Conservation (phyloP, 2,329 filamentous ascomycete genomes). For the Diplodia sapinea region DNA sequence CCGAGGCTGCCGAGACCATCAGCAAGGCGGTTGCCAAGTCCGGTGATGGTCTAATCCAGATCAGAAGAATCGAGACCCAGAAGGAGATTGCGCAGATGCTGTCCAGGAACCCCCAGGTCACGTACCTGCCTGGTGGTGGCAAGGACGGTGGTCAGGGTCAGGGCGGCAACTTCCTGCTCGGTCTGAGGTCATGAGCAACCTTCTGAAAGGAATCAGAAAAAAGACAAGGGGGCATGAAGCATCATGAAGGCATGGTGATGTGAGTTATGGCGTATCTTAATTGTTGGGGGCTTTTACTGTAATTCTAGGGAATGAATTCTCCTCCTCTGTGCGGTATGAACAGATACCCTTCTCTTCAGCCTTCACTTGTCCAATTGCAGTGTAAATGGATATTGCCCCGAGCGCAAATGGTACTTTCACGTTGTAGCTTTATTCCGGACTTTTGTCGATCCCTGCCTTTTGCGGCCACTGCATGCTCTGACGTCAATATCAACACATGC, state of each 20-base stretch:
- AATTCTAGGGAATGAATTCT: conserved; percentile 44
- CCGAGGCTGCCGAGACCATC: conserved; percentile 95
- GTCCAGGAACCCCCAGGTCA: conserved; percentile 90
- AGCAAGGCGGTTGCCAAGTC: conserved; percentile 90
- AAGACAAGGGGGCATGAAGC: not conserved
- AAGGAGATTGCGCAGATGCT: conserved; percentile 93
- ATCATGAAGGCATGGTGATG: conserved; percentile 37
- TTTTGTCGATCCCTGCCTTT: conserved; percentile 7
- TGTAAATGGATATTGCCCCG: not conserved
- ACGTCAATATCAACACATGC: conserved; percentile 21
- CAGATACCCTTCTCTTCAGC: conserved; percentile 13
- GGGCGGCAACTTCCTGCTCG: conserved; percentile 68
- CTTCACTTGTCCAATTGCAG: not conserved
- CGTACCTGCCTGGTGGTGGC: conserved; percentile 81
- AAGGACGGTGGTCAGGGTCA: conserved; percentile 62
- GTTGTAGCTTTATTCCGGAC: not conserved
- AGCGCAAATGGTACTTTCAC: not conserved
- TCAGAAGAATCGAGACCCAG: conserved; percentile 95
- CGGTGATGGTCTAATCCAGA: conserved; percentile 92
- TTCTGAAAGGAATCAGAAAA: conserved; percentile 8
- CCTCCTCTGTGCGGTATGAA: conserved; percentile 38
- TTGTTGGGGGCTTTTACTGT: conserved; percentile 35
- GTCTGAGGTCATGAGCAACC: conserved; percentile 58
- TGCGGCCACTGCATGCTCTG: not conserved
- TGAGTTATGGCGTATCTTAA: conserved; percentile 34